Base-by-base conservation (phyloP, 768 basidiomycete genomes). In the Russula earlei region DNA sequence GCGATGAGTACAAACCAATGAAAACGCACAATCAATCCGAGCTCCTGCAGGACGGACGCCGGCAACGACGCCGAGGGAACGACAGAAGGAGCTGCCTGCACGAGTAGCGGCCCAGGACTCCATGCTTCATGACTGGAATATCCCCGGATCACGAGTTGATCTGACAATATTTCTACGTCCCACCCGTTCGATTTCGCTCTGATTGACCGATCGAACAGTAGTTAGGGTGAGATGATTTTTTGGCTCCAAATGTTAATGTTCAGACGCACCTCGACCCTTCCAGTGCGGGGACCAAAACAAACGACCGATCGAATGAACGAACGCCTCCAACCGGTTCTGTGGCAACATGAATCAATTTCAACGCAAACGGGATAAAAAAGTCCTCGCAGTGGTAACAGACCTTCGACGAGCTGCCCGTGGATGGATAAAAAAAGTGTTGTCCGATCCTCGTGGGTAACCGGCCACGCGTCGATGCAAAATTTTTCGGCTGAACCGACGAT, bases 281-380 rank as follows among this genome's bases (percentile, higher is more conserved):
- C 24, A 82, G 71, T 3, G 93, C 85, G 37, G 87, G 86, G 5
- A 84, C 82, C 24, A 99, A 74, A 52, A 98, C 78, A 66, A 98
- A 94, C 0, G 90, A 84, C 55, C 96, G 79, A 67, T 96, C 92
- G 70, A 99, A 99, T 20, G 93, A 95, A 44, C 95, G 81, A 22
- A 91, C 72, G 11, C 92, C 93, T 52, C 81, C 80, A 9, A 82
- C 75, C 25, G 85, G 84, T 62, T 79, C 85, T 88, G 54, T 44
- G n/a, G n/a, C 17, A 37, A 46, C 25, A 29, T 22, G 36, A 20
- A 17, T 22, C 20, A 25, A 46, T 59, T 56, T 56, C 46, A 34
- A 56, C n/a, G 40, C 17, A 12, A 17, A 15, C n/a, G 25, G 14
- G n/a, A 36, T 2, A 36, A 10, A n/a, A 0, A n/a, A n/a, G 20